phyloP scores from a whole-genome alignment of 2,329 filamentous ascomycete species.

The Teratosphaeria destructans region DNA sequence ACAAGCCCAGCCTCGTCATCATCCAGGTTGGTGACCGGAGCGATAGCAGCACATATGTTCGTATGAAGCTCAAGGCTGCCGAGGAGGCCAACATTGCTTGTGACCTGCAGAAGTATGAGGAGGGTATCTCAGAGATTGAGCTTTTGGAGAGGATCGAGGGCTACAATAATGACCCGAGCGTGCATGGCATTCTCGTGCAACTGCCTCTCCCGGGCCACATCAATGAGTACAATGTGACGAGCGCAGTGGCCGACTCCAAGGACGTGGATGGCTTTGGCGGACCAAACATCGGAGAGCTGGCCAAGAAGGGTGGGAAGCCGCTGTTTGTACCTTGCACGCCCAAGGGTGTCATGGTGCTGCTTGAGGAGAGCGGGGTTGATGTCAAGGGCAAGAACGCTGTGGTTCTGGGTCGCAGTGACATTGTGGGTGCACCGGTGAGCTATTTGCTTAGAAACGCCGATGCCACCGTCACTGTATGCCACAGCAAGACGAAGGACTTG shows the following conservation, averaged over 20 bases:
- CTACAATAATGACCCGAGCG: slow-evolving; percentile 74
- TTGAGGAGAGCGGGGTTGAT: slow-evolving; percentile 74
- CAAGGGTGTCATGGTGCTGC: slow-evolving; percentile 89
- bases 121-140: slow-evolving; percentile 72
- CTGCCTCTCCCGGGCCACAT: slow-evolving; percentile 81
- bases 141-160: slow-evolving; percentile 70
- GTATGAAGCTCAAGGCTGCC: slow-evolving; percentile 98
- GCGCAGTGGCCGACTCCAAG: slow-evolving; percentile 83
- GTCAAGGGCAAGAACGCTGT: slow-evolving; percentile 86
- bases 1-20: slow-evolving; percentile 83
- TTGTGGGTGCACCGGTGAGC: slow-evolving; percentile 93
- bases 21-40: slow-evolving; percentile 92
- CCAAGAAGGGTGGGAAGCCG: slow-evolving; percentile 84
- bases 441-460: slow-evolving; percentile 91
- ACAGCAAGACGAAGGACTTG: slow-evolving; percentile 73
- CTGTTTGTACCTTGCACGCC: slow-evolving; percentile 92
- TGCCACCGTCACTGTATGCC: slow-evolving; percentile 92
- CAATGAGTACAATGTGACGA: slow-evolving; percentile 82
- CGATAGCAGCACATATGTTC: slow-evolving; percentile 90
- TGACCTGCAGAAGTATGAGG: slow-evolving; percentile 73
- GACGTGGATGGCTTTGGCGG: slow-evolving; percentile 97
- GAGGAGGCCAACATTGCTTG: slow-evolving; percentile 88
- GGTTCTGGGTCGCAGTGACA: slow-evolving; percentile 88
- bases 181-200: slow-evolving; percentile 92
- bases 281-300: slow-evolving; percentile 88